phyloP scores from a whole-genome alignment of 208 protist genomes.

The Crithidia fasciculata region DNA sequence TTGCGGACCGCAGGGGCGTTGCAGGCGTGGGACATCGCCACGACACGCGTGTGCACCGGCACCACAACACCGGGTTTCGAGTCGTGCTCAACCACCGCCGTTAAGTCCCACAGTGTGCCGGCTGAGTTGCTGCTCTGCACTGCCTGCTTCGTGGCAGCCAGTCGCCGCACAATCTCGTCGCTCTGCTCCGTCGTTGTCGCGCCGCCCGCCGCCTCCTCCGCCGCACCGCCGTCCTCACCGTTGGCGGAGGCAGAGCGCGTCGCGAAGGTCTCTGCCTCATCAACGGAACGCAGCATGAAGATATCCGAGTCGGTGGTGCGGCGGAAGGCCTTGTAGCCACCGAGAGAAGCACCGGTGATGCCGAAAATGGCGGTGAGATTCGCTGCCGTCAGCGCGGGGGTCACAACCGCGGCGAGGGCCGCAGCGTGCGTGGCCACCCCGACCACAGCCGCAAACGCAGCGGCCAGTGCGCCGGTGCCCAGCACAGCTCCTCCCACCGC shows the following conservation, averaged over 20 bases:
- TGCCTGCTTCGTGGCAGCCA: conserved; percentile 26
- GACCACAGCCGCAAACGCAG: conserved; percentile 58
- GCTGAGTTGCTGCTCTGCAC: conserved; percentile 8
- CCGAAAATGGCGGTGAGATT: conserved; percentile 82
- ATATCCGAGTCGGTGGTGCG: conserved; percentile 70
- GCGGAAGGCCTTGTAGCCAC: conserved; percentile 74
- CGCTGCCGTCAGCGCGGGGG: conserved; percentile 67
- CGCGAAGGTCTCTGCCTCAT: conserved; percentile 70
- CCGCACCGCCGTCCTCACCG: neutral
- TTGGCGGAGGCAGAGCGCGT: neutral
- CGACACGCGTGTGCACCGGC: conserved; percentile 60
- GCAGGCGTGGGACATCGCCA: conserved; percentile 61
- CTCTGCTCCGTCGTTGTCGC: conserved; percentile 14
- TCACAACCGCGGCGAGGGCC: conserved; percentile 60
- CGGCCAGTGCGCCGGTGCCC: conserved; percentile 50
- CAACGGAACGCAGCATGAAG: conserved; percentile 68
- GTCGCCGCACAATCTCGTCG: conserved; percentile 25
- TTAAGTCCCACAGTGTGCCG: conserved; percentile 34
- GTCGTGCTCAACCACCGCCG: conserved; percentile 55
- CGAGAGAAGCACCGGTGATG: conserved; percentile 65
- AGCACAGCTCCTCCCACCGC: conserved; percentile 57
- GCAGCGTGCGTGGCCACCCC: conserved; percentile 75
- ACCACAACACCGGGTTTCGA: conserved; percentile 59
- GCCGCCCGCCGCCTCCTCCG: conserved; percentile 3
- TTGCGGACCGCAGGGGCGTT: conserved; percentile 40